These are phyloP conservation scores for Hypomontagnella monticulosa DNA, from an alignment of 495 filamentous ascomycete genomes.

Conservation along the genomic window DNA sequence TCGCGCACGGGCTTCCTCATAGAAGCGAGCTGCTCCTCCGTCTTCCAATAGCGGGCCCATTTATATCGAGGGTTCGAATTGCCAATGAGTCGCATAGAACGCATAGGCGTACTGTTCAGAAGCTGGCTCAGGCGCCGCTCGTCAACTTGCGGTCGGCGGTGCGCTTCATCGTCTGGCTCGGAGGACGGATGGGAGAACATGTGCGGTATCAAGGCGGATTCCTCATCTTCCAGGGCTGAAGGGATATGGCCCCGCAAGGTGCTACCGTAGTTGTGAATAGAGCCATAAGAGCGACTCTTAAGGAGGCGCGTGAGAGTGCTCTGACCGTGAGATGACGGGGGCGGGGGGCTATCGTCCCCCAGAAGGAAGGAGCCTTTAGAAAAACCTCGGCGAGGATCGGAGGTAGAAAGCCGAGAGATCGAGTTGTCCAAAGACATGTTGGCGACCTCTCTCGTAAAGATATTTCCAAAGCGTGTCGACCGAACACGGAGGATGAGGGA, in stretches of 20 bases:
- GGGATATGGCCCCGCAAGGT: conserved; percentile 38
- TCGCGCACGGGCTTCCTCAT: conserved; percentile 76
- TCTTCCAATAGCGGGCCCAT: conserved; percentile 80
- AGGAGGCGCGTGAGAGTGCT: conserved; percentile 44
- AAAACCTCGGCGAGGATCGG: conserved; percentile 38
- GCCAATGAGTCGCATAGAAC: conserved; percentile 80
- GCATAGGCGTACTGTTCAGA: conserved; percentile 74
- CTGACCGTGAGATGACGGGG: conserved; percentile 47
- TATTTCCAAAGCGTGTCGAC: not conserved
- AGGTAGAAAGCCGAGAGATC: conserved; percentile 18
- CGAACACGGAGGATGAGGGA: not conserved
- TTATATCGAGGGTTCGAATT: conserved; percentile 78
- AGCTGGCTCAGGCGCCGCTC: conserved; percentile 62
- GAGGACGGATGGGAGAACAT: conserved; percentile 25
- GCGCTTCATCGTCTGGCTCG: conserved; percentile 49
- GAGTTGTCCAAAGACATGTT: conserved; percentile 42
- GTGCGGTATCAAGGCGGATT: conserved; percentile 30
- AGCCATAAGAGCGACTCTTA: conserved; percentile 39
- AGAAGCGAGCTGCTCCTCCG: conserved; percentile 67
- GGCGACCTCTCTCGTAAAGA: not conserved
- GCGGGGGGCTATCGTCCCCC: conserved; percentile 47
- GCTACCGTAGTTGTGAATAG: conserved; percentile 44
- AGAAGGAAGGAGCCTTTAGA: conserved; percentile 45
- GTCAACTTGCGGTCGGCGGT: conserved; percentile 47
- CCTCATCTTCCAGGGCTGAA: conserved; percentile 37